Evolutionary conservation across 176 grass and related monocot genomes (phyloP), one percentile per base, ranked within the genome.

Genomic region (Hsuehochloa calcarea): DNA sequence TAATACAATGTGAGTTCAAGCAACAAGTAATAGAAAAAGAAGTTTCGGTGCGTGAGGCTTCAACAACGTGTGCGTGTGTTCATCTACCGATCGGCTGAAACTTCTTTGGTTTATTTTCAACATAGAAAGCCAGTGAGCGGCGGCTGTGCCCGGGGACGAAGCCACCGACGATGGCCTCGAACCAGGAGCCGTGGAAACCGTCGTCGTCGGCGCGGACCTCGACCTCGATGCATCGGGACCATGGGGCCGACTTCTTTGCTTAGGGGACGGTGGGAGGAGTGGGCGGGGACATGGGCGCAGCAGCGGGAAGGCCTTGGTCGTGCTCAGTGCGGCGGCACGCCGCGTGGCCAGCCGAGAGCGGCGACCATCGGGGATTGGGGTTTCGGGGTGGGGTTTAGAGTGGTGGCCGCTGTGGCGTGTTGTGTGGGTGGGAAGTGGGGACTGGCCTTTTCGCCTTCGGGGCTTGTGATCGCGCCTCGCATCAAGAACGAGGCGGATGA

Each of bases 101-200:
- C n/a, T n/a, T n/a, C n/a, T n/a, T n/a, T n/a, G n/a, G n/a, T n/a
- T n/a, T n/a, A n/a, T n/a, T n/a, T n/a, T n/a, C n/a, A n/a, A n/a
- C n/a, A n/a, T n/a, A n/a, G n/a, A n/a, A n/a, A n/a, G n/a, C n/a
- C 72, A 2, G 83, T 14, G 0, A 2, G 16, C 82, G 65, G 34
- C 40, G 50, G 1, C 81, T 62, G 7, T 85, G 67, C 0, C 65
- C 66, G 4, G 85, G 89, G n/a, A 59, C 4, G 85, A 75, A 91
- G 35, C 19, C 43, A 19, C 70, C 51, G 9, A 95, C 75, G 4
- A 13, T 62, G 80, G 93, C 93, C 88, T 95, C 93, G 85, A 84
- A 95, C 93, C 93, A 95, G 22, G 83, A 79, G 47, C 93, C 93
- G 74, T 83, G 72, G 82, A 90, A 95, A 19, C 93, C 90, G 10